Percentiles rank a stretch among this genome's conserved stretches.
Evolutionary conservation across 2,329 filamentous ascomycete genomes (phyloP).

Genomic region (Cladosporium cucumerinum): DNA sequence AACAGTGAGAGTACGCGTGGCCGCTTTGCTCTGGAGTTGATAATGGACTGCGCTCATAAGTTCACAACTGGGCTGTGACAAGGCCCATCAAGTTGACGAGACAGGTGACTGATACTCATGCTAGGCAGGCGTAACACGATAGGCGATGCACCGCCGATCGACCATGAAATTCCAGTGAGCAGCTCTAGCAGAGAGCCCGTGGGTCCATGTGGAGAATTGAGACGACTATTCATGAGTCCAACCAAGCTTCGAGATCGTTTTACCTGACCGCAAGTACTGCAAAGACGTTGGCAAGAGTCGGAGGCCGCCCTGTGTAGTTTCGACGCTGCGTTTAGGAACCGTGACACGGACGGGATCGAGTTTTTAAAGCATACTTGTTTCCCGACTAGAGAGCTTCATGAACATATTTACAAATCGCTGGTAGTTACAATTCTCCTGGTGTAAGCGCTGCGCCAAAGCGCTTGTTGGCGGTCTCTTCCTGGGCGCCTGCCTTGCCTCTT

Average conservation of each 20-base stretch:
- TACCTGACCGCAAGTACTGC: neutral
- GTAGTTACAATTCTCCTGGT: neutral
- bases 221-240: too few species aligned
- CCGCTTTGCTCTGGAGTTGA: neutral
- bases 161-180: neutral
- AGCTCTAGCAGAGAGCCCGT: neutral
- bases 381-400: neutral
- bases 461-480: neutral
- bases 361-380: neutral
- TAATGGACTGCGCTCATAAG: neutral
- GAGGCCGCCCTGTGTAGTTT: neutral
- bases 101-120: neutral
- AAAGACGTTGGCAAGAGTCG: neutral
- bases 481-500: neutral
- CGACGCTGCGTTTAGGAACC: neutral
- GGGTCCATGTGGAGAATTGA: neutral
- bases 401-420: slow-evolving; percentile 3
- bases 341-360: neutral
- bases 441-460: neutral
- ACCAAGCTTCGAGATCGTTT: neutral
- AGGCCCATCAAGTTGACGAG: neutral
- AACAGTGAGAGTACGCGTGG: neutral
- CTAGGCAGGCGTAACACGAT: neutral
- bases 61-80: neutral
- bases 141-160: neutral